These are phyloP conservation scores for Heliosperma pusillum DNA, from an alignment of 148 eudicot genomes.

Conservation along the genomic window DNA sequence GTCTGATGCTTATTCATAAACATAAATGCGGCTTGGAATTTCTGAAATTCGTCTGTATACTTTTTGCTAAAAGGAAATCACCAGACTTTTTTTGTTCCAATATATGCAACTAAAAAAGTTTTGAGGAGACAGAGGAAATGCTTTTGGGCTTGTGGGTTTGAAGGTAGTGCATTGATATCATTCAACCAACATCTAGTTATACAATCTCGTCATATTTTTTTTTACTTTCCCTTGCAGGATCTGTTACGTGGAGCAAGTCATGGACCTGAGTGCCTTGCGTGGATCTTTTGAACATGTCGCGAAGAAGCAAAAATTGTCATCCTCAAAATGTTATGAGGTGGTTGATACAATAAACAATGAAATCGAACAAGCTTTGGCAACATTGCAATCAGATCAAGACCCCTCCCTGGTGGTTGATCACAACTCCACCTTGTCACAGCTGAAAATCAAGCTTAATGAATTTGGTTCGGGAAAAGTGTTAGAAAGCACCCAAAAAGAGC, in stretches of 20 bases:
- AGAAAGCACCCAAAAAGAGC: constrained; percentile 42
- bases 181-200: not conserved
- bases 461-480: constrained; percentile 28
- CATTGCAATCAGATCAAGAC: constrained; percentile 34
- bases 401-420: constrained; percentile 13
- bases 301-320: constrained; percentile 50
- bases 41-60: not conserved
- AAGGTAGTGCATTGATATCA: not conserved
- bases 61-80: not conserved
- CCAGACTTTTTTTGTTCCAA: no score
- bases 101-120: not conserved
- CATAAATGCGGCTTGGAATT: not conserved
- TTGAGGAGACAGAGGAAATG: not conserved
- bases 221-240: constrained; percentile 5
- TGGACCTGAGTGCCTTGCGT: constrained; percentile 44
- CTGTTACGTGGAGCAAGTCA: constrained; percentile 11
- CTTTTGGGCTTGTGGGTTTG: not conserved
- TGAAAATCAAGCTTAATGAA: constrained; percentile 37
- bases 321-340: constrained; percentile 45
- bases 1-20: not conserved
- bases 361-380: constrained; percentile 38
- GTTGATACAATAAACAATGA: constrained; percentile 42
- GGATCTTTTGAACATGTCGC: constrained; percentile 47
- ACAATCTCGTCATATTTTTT: not conserved
- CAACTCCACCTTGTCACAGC: constrained; percentile 33